Conservation (phyloP, 2,329 filamentous ascomycete genomes). For the Trichoderma sp. region DNA sequence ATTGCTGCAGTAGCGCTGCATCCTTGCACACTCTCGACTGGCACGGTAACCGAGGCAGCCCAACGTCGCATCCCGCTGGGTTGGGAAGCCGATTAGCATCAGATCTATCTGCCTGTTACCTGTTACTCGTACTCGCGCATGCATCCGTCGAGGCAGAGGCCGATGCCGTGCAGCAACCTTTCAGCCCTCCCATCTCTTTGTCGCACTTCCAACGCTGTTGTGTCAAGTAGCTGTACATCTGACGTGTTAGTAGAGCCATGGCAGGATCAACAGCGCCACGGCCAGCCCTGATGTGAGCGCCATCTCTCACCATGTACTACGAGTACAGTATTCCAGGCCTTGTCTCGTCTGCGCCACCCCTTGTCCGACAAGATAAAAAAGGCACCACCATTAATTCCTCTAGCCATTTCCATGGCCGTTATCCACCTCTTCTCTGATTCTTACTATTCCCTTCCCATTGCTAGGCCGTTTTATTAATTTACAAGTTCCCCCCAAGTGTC, state of each 20-base stretch:
- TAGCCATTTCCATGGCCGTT: neutral
- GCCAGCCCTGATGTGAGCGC: neutral
- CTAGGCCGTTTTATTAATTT: neutral
- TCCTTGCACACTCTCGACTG: neutral
- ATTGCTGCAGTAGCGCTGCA: neutral
- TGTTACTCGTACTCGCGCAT: neutral
- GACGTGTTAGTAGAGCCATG: neutral
- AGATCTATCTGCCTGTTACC: neutral
- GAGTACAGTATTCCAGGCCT: neutral
- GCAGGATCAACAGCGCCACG: neutral
- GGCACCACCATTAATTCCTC: neutral
- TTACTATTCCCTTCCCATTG: neutral
- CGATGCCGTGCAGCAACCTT: neutral
- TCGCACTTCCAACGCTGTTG: neutral
- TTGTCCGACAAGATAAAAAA: slow-evolving; percentile 15
- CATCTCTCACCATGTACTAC: neutral
- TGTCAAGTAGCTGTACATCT: neutral
- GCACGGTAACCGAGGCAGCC: neutral
- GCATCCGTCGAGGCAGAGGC: neutral
- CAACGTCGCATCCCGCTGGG: slow-evolving; percentile 17
- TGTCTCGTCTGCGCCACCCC: slow-evolving; percentile 17
- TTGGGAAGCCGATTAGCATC: neutral
- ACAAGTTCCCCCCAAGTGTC: neutral
- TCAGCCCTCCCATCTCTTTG: neutral
- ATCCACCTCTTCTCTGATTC: neutral